Base-by-base conservation (phyloP, 2,329 filamentous ascomycete genomes). In the Colletotrichum musae region DNA sequence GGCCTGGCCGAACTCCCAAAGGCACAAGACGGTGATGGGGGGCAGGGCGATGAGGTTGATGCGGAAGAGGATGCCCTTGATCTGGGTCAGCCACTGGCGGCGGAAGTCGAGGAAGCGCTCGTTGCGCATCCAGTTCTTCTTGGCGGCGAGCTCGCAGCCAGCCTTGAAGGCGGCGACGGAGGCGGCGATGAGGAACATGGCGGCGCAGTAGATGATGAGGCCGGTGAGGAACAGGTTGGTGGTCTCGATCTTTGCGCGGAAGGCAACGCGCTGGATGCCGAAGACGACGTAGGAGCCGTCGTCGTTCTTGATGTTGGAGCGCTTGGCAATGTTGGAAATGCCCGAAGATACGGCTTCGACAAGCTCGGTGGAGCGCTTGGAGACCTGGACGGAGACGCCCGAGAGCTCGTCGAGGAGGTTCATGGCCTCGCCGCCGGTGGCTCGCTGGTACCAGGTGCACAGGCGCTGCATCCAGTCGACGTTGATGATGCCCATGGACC, bases 181-280 rank as follows among this genome's bases (percentile, higher is more conserved):
- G 43, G 95, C 77, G 61, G 93, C 83, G 74, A 97, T 91, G 77
- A 98, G 94, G 77, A 96, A 85, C 77, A 94, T 89, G 41, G 41
- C 41, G 41, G 41, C 41, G 41, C 41, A 43, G 83, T 97, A 97
- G 85, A 97, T 97, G 74, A 92, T 90, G 62, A 98, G 87, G 57
- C 94, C 94, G 2, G 95, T 98, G 84, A 98, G 87, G 86, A 98
- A 98, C 74, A 98, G 89, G 81, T 98, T 98, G 70, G 94, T 96
- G 2, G 89, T 86, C 81, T 98, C 95, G 72, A 98, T 98, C 67
- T 85, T 85, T 47, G 93, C 92, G 73, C 89, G 88, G 87, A 97
- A 98, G 32, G 94, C 94, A 51, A 97, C 94, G 80, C 95, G 92
- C 77, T 97, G 89, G 71, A 98, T 97, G 73, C 95, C 95, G 68